A percentile compares a stretch with the other conserved stretches of the same genome.
These are phyloP conservation scores for Pseudogymnoascus sp. DNA, from an alignment of 2,329 filamentous ascomycete genomes.

Conservation along the genomic window DNA sequence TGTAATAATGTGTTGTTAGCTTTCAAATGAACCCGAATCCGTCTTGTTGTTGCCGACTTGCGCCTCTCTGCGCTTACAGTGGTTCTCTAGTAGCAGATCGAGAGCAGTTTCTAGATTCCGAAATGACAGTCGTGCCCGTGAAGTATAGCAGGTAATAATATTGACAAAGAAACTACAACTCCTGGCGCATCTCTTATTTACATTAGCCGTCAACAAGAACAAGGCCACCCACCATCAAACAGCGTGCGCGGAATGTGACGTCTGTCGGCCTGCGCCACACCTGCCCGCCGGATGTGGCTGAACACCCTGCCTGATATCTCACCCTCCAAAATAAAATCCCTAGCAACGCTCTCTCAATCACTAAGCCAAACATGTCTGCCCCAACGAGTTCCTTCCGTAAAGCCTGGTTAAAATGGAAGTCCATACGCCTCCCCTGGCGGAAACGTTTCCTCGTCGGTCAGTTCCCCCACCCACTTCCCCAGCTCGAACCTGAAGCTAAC, in stretches of 20 bases:
- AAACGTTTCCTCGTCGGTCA: conserved; percentile 55
- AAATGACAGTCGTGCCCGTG: conserved; percentile 3
- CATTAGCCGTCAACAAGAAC: not conserved
- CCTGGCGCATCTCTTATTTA: conserved; percentile 3
- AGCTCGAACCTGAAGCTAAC: not conserved
- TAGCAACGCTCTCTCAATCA: not conserved
- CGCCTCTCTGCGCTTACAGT: not conserved
- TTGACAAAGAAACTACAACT: not conserved
- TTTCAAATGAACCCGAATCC: not conserved
- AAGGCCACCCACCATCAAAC: not conserved
- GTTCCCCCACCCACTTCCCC: conserved; percentile 19
- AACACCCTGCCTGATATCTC: conserved; percentile 4
- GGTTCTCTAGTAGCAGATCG: not conserved
- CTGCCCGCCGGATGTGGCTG: not conserved
- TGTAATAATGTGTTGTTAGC: not conserved
- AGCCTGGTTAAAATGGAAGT: conserved; percentile 55
- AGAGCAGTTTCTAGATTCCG: not conserved
- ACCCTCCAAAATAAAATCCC: not conserved
- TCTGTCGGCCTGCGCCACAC: conserved; percentile 7
- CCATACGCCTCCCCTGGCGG: conserved; percentile 56
- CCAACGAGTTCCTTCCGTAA: conserved; percentile 14
- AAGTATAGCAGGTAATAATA: not conserved
- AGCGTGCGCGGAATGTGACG: conserved; percentile 10
- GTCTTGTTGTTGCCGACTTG: not conserved
- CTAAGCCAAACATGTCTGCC: conserved; percentile 5